Evolutionary conservation across 2,329 filamentous ascomycete species (phyloP).

Genomic region (Diplocarpon mali): DNA sequence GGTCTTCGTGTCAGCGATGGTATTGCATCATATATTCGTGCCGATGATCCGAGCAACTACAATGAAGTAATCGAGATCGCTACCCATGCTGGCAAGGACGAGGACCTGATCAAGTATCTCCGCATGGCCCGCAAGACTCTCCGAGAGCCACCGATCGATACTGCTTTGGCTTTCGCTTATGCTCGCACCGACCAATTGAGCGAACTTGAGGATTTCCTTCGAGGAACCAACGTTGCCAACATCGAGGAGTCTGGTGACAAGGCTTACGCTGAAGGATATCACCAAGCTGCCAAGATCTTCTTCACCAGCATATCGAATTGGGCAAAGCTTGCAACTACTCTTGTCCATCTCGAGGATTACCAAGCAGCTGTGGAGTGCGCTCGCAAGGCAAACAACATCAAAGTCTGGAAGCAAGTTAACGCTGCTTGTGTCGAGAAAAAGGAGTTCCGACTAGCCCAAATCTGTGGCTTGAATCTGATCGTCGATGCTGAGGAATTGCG

Average conservation of each 20-base stretch:
- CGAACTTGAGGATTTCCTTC: constrained; percentile 93
- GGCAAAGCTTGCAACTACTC: constrained; percentile 94
- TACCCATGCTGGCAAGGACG: constrained; percentile 91
- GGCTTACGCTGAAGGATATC: constrained; percentile 86
- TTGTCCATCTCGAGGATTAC: constrained; percentile 95
- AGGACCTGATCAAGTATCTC: constrained; percentile 92
- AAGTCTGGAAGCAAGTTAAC: constrained; percentile 98
- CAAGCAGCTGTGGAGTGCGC: constrained; percentile 96
- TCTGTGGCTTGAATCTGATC: constrained; percentile 96
- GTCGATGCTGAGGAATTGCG: constrained; percentile 93
- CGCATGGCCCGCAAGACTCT: constrained; percentile 96
- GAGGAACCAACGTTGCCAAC: constrained; percentile 86
- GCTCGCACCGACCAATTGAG: constrained; percentile 83
- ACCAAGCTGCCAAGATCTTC: constrained; percentile 98
- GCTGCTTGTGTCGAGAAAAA: constrained; percentile 94
- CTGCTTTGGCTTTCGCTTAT: constrained; percentile 84
- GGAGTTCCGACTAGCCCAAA: constrained; percentile 96
- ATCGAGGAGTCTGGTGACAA: constrained; percentile 96
- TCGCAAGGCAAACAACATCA: constrained; percentile 97
- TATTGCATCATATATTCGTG: constrained; percentile 96
- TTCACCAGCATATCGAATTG: constrained; percentile 98
- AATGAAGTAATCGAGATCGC: constrained; percentile 92
- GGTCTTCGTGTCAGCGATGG: constrained; percentile 85
- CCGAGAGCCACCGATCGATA: constrained; percentile 88
- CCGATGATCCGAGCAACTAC: constrained; percentile 86